Evolutionary conservation across 768 basidiomycete species (phyloP).

Genomic region (Plicaturopsis crispa): DNA sequence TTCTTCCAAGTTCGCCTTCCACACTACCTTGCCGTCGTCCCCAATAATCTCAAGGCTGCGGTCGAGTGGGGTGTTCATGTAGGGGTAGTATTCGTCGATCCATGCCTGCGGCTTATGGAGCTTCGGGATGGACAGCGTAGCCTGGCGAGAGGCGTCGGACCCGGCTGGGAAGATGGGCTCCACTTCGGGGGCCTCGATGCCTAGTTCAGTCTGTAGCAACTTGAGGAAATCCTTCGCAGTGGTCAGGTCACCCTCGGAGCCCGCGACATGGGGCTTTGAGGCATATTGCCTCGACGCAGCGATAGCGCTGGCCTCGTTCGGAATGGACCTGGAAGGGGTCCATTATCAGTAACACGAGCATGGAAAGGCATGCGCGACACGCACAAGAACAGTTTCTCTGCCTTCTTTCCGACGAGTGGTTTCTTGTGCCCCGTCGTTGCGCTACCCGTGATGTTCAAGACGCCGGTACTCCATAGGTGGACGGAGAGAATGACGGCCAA

Average conservation of each 20-base stretch:
- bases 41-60: constrained; percentile 47
- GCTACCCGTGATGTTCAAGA: no score
- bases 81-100: constrained; percentile 69
- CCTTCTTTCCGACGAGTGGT: constrained; percentile 24
- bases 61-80: constrained; percentile 61
- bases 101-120: constrained; percentile 40
- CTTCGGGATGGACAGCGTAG: constrained; percentile 40
- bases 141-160: constrained; percentile 40
- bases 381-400: constrained; percentile 40
- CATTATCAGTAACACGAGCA: background rate
- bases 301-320: constrained; percentile 40
- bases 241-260: constrained; percentile 43
- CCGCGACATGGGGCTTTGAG: constrained; percentile 54
- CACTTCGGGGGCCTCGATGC: constrained; percentile 21
- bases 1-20: constrained; percentile 63
- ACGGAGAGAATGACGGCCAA: no score
- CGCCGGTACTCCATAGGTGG: no score
- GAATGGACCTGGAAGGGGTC: constrained; percentile 33
- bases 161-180: constrained; percentile 51
- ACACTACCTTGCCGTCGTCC: constrained; percentile 37
- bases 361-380: constrained; percentile 7
- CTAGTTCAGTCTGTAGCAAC: constrained; percentile 45
- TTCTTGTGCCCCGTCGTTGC: no score
- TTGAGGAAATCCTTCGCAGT: constrained; percentile 50
- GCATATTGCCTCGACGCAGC: constrained; percentile 45